Base-by-base conservation (phyloP, 129 eudicot genomes). In the Helianthus tuberosus region DNA sequence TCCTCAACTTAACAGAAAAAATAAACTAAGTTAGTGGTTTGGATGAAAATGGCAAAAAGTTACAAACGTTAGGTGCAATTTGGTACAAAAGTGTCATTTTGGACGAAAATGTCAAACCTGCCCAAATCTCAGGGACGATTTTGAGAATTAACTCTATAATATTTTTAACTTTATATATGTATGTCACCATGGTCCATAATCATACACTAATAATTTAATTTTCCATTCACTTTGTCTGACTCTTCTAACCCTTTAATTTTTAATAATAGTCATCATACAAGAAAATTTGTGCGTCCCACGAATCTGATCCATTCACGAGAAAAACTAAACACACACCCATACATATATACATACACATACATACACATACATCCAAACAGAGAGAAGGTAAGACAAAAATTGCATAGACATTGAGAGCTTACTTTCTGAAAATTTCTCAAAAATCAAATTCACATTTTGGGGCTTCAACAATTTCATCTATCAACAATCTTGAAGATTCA, bases 271-370 rank as follows among this genome's bases (percentile, higher is more conserved):
- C 66, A 14, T 41, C 48, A 15, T 6, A 11, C 15, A 44, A 52
- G 82, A 53, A 72, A 79, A 47, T 64, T 64, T 79, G 83, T 79
- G 83, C 83, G 78, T 79, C 83, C 83, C 83, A 79, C 83, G 83
- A 79, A 72, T 79, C 78, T 79, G 62, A 79, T 79, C 83, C 73
- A 12, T 66, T 79, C 82, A 48, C 78, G 49, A 79, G 38, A 64
- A 69, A 78, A 64, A 25, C 82, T 61, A 59, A 17, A 71, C 71
- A 53, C 17, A 29, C 14, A 71, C 36, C 36, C 14, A 32, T 32
- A 32, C 3, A 32, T 32, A 20, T 15, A 38, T 9, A 74, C 9
- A 50, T 10, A 52, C 5, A 75, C 14, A 65, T 29, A 46, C 38
- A 35, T 17, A 74, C 16, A 35, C 14, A 74, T 29, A 47, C 5